Evolutionary conservation across 805 yeast genomes (phyloP), one percentile per base, ranked within the genome.

Genomic region (Candida cerambycidarum): DNA sequence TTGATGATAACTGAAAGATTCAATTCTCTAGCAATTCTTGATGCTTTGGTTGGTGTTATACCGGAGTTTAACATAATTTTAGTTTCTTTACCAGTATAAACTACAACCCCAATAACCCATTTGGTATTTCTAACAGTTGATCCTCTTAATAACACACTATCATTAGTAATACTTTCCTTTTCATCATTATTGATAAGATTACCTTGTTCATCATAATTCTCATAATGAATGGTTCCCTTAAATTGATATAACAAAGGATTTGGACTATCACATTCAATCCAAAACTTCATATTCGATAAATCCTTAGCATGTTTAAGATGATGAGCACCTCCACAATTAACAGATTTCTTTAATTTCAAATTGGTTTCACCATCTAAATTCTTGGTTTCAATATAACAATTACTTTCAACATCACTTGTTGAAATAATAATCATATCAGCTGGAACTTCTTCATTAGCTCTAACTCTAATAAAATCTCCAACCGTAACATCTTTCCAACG

Each of bases 301-400:
- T 85, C 90, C 18, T 65, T 60, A 2, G 87, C 72, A 49, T 75
- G 82, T 35, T 69, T 73, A 32, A 85, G 58, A 39, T 57, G 62
- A 12, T 52, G 43, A 1, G 71, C 64, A 7, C 69, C 65, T 11
- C 88, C 84, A 50, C 80, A 71, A 12, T 68, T 67, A 25, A 86
- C 56, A 5, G 85, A 68, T 23, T 67, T 69, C 45, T 81, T 77
- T 17, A 69, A 67, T 57, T 85, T 86, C 58, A 85, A 71, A 56
- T 82, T 85, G 3, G 92, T 83, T 61, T 85, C 95, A 62, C 95
- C 95, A 63, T 86, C 95, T 51, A 86, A 71, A 61, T 85, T 85
- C 55, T 85, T 85, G 0, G 95, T 86, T 61, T 85, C 95, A 23
- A 85, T 79, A 52, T 80, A 85, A 62, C 90, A 84, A 39, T 76